Evolutionary conservation across 495 filamentous ascomycete species (phyloP), one percentile per base, ranked within the genome.

Genomic region (Jackrogersella multiformis): DNA sequence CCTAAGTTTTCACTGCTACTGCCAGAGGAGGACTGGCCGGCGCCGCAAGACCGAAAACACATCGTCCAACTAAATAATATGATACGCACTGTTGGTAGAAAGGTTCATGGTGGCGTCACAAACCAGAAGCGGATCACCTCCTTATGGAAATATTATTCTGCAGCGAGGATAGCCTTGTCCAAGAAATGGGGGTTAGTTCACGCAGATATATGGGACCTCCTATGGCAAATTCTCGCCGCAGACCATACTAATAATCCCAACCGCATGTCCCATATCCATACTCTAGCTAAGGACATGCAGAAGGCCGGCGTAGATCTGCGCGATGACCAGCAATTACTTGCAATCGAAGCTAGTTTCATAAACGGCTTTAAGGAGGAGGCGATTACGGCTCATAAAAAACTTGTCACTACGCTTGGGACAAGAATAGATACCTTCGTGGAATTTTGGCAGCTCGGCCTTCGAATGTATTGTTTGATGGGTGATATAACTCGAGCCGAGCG

Each of bases 371-470:
- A 82, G 42, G 80, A 79, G 1, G 76, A 85, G 63, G 90, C 91
- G 5, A 77, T 92, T 34, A 81, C 86, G 35, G 77, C 86, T 13
- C 92, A 90, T 89, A 82, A 89, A 74, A 81, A 83, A 56, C 81
- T 84, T 30, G 82, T 83, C 39, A 69, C 74, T 4, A 81, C 80
- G 1, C 77, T 90, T 24, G 85, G 83, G 8, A 74, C 84, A 16
- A 80, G 80, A 24, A 81, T 83, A 38, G 81, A 86, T 15, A 77
- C 77, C 1, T 81, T 77, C 20, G 80, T 83, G 68, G 76, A 80
- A 23, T 92, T 89, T 69, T 90, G 84, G 83, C 84, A 85, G 70
- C 83, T 92, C 18, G 91, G 91, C 7, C 82, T 91, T 16, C 84
- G 84, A 35, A 86, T 94, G 76, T 88, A 86, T 69, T 82, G 85